These are phyloP conservation scores for Cicer cuneatum DNA, from an alignment of 306 rosid species.

Conservation along the genomic window DNA sequence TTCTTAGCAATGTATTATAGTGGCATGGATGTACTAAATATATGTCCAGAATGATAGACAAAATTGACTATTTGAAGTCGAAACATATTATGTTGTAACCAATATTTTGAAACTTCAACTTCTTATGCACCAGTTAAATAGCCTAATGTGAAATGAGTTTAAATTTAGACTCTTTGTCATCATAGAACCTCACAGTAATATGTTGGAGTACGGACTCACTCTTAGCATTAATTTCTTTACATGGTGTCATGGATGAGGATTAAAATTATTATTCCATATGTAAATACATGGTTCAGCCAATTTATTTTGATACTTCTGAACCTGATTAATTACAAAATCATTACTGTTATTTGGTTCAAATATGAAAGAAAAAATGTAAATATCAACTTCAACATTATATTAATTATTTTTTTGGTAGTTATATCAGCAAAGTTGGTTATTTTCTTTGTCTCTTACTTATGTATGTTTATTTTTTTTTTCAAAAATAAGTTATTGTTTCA, in stretches of 20 bases:
- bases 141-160: conserved; percentile 24
- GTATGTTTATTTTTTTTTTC: conserved; percentile 4
- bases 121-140: conserved; percentile 31
- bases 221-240: conserved; percentile 13
- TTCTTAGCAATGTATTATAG: conserved; percentile 22
- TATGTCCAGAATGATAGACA: conserved; percentile 1
- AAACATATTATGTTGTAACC: conserved; percentile 13
- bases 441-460: conserved; percentile 18
- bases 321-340: conserved; percentile 14
- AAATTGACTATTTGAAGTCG: conserved; percentile 21
- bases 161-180: conserved; percentile 35
- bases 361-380: neutral
- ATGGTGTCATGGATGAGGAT: neutral
- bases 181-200: conserved; percentile 1
- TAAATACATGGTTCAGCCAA: conserved; percentile 23
- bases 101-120: conserved; percentile 23
- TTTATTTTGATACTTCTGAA: conserved; percentile 16
- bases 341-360: conserved; percentile 16
- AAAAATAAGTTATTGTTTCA: conserved; percentile 22
- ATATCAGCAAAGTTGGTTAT: conserved; percentile 11
- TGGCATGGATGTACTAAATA: conserved; percentile 10
- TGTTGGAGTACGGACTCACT: neutral
- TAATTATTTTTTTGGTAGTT: neutral
- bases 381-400: conserved; percentile 19
- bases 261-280: conserved; percentile 21